Evolutionary conservation across 768 basidiomycete species (phyloP).

Genomic region (Auriscalpium orientale): DNA sequence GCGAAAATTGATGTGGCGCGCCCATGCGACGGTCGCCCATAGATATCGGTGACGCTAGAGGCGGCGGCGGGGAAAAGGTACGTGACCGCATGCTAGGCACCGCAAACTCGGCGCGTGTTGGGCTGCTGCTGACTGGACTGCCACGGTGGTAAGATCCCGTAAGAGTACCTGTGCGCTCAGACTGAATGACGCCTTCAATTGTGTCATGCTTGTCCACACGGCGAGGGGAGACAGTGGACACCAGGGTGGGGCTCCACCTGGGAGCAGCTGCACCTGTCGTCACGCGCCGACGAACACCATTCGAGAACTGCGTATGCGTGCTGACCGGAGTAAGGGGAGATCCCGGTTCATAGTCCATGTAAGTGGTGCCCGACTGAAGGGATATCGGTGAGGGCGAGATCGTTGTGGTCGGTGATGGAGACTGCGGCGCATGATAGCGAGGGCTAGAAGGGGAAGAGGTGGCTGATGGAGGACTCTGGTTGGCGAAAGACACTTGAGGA

Average conservation of each 20-base stretch:
- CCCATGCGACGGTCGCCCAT: background rate
- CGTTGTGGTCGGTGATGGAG: conserved; percentile 5
- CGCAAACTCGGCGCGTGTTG: background rate
- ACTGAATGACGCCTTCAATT: too few relatives aligned
- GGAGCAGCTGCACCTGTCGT: conserved; percentile 2
- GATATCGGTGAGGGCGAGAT: conserved; percentile 4
- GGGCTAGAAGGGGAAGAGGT: conserved; percentile 5
- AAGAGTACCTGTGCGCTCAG: too few relatives aligned
- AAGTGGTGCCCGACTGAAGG: conserved; percentile 1
- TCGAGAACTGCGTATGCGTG: background rate
- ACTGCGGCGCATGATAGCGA: conserved; percentile 4
- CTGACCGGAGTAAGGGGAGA: background rate
- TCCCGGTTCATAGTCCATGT: background rate
- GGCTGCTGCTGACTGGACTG: background rate
- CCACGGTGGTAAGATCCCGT: background rate
- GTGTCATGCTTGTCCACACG: too few relatives aligned
- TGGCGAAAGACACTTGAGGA: background rate
- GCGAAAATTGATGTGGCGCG: conserved; percentile 7
- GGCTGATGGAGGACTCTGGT: background rate
- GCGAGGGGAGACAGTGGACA: too few relatives aligned
- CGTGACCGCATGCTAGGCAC: background rate
- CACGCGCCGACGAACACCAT: conserved; percentile 4
- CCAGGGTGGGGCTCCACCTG: too few relatives aligned
- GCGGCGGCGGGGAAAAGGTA: background rate
- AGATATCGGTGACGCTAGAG: conserved; percentile 4